Base-by-base conservation (phyloP, 768 basidiomycete species). In the Boletus vermiculosoides region DNA sequence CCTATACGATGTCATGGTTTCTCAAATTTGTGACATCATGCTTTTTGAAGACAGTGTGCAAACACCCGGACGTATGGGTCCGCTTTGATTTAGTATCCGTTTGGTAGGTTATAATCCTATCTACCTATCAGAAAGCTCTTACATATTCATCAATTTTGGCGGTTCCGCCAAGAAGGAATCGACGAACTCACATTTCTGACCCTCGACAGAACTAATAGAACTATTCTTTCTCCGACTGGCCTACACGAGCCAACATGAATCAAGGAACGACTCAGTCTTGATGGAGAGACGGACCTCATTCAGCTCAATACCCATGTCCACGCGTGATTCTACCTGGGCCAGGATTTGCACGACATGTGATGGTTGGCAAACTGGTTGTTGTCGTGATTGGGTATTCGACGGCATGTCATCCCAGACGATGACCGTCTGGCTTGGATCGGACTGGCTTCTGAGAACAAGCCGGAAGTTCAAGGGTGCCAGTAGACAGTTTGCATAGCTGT, bases 341-440 rank as follows among this genome's bases (percentile, higher is more conserved):
- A 18, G 12, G n/a, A 45, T n/a, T 25, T 49, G 45, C 9, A 23
- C 11, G 11, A 20, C 12, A 16, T 30, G 40, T 9, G 18, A 4
- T 20, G 18, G 12, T 20, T 13, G 45, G 22, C 1, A 28, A 3
- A 20, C 10, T 12, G 11, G 20, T 22, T 12, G 47, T 46, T 28
- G n/a, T n/a, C n/a, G 18, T 31, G 45, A 42, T 37, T 23, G 48
- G 4, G 11, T 4, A 18, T 40, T 20, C 11, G 33, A 44, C 45
- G 25, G 1, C 39, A 8, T 2, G 13, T 51, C 33, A 6, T 54
- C 34, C 61, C 63, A 60, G 33, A 60, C 49, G 18, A 54, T 54
- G 10, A 23, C 22, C 16, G 47, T 46, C 36, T 37, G 7, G 12
- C 12, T 50, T 2, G 37, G 56, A 23, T 66, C 25, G 1, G 55